A percentile compares a stretch with the other conserved stretches of the same genome.
Conservation (phyloP, 1,139 yeast genomes). For the Suhomyces bolitotheri region DNA sequence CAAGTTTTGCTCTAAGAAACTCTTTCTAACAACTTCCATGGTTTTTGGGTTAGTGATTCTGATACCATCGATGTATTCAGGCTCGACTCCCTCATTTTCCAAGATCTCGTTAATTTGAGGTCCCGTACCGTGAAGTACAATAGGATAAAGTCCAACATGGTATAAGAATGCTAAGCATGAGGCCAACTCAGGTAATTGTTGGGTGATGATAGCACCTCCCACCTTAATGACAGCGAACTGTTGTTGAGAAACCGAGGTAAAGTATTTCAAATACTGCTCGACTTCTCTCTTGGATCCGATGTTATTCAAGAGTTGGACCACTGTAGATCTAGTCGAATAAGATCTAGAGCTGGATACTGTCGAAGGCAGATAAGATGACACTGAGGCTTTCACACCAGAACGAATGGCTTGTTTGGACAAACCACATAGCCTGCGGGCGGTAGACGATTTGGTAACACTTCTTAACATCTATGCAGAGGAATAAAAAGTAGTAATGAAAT, state of each 20-base stretch:
- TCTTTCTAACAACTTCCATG: slow-evolving; percentile 92
- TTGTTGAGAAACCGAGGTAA: slow-evolving; percentile 92
- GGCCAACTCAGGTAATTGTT: slow-evolving; percentile 88
- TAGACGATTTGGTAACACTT: slow-evolving; percentile 15
- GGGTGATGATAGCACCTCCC: slow-evolving; percentile 98
- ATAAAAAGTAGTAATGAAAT: slow-evolving; percentile 7
- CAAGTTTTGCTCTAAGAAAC: slow-evolving; percentile 93
- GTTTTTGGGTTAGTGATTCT: slow-evolving; percentile 94
- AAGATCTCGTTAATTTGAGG: slow-evolving; percentile 95
- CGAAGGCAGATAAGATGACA: slow-evolving; percentile 1
- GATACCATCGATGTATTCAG: slow-evolving; percentile 94
- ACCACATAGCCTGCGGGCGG: slow-evolving; percentile 9
- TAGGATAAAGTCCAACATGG: slow-evolving; percentile 96
- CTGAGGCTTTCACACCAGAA: slow-evolving; percentile 6
- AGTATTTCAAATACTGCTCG: slow-evolving; percentile 93
- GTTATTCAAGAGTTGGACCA: slow-evolving; percentile 88
- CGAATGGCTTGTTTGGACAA: slow-evolving; percentile 9
- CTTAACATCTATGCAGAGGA: slow-evolving; percentile 14
- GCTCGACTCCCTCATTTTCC: slow-evolving; percentile 94
- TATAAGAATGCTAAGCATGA: slow-evolving; percentile 93
- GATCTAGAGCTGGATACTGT: slow-evolving; percentile 8
- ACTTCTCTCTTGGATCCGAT: slow-evolving; percentile 97
- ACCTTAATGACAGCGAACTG: slow-evolving; percentile 98
- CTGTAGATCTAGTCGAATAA: slow-evolving; percentile 84
- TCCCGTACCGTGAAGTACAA: slow-evolving; percentile 96